Percentiles rank a stretch among this genome's conserved stretches.
These are phyloP conservation scores for Cyclostephanos invisitatus DNA, from an alignment of 108 stramenopile genomes.

Conservation along the genomic window DNA sequence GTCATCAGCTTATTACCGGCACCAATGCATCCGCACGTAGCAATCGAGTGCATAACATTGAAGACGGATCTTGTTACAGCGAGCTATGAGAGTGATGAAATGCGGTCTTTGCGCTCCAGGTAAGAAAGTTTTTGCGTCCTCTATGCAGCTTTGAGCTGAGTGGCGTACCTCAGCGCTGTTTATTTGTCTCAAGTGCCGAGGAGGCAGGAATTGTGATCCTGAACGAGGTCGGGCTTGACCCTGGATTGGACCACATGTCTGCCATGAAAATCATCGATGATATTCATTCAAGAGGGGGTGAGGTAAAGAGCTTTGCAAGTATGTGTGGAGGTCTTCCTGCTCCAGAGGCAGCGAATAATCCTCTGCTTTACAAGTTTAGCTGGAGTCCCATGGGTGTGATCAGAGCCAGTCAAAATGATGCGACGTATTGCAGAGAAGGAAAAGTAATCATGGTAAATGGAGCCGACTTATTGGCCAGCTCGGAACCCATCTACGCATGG, in stretches of 20 bases:
- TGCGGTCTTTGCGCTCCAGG: constrained; percentile 46
- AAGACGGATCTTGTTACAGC: constrained; percentile 77
- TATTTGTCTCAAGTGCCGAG: constrained; percentile 24
- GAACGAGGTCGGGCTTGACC: constrained; percentile 90
- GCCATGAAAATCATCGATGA: constrained; percentile 84
- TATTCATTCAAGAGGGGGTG: constrained; percentile 64
- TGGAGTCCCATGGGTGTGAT: constrained; percentile 90
- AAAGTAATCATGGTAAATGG: constrained; percentile 46
- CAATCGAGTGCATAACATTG: constrained; percentile 58
- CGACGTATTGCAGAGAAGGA: constrained; percentile 56
- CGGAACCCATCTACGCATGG: constrained; percentile 63
- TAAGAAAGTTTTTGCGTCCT: constrained; percentile 2
- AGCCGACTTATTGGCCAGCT: constrained; percentile 51
- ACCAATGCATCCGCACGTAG: constrained; percentile 75
- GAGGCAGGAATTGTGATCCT: constrained; percentile 70
- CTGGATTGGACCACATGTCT: constrained; percentile 86
- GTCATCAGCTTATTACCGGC: constrained; percentile 88
- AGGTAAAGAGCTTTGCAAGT: constrained; percentile 64
- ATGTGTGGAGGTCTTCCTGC: constrained; percentile 84
- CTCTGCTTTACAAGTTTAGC: constrained; percentile 87
- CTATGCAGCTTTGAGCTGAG: constrained; percentile 1
- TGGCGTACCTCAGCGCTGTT: background rate
- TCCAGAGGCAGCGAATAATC: constrained; percentile 82
- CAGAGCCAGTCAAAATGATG: constrained; percentile 68
- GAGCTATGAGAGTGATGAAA: constrained; percentile 77